These are phyloP conservation scores for Vitis hybrid DNA, from an alignment of 177 flowering plant genomes.

Conservation along the genomic window DNA sequence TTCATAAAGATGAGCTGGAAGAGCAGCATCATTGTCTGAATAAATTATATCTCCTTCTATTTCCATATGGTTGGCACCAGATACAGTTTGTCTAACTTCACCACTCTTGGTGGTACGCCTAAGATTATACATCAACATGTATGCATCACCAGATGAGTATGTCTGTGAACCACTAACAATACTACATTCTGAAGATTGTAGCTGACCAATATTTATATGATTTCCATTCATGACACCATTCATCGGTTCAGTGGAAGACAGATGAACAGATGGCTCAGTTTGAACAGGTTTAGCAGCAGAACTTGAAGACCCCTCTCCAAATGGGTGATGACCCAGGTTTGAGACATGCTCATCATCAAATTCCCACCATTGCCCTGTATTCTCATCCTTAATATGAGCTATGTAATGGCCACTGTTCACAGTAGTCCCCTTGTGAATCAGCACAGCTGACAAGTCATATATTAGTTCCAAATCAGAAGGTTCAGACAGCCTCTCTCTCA, in stretches of 20 bases:
- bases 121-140: slow-evolving; percentile 86
- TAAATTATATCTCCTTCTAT: slow-evolving; percentile 21
- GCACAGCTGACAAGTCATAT: slow-evolving; percentile 84
- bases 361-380: slow-evolving; percentile 93
- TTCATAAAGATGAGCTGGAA: slow-evolving; percentile 68
- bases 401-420: slow-evolving; percentile 95
- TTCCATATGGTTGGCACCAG: slow-evolving; percentile 25
- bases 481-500: slow-evolving; percentile 63
- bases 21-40: slow-evolving; percentile 23
- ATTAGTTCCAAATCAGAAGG: slow-evolving; percentile 42
- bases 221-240: slow-evolving; percentile 34
- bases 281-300: slow-evolving; percentile 34
- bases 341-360: slow-evolving; percentile 95
- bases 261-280: slow-evolving; percentile 24
- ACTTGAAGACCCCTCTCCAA: slow-evolving; percentile 67
- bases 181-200: slow-evolving; percentile 32
- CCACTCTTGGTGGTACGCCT: slow-evolving; percentile 24
- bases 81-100: slow-evolving; percentile 6
- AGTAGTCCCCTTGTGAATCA: slow-evolving; percentile 93
- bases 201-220: slow-evolving; percentile 19
- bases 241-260: slow-evolving; percentile 26
- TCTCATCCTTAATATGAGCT: slow-evolving; percentile 85
- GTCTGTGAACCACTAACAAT: slow-evolving; percentile 24
- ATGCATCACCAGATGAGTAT: slow-evolving; percentile 91
- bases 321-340: slow-evolving; percentile 75